Base-by-base conservation (phyloP, 805 yeast species). In the Lachancea lanzarotensis region DNA sequence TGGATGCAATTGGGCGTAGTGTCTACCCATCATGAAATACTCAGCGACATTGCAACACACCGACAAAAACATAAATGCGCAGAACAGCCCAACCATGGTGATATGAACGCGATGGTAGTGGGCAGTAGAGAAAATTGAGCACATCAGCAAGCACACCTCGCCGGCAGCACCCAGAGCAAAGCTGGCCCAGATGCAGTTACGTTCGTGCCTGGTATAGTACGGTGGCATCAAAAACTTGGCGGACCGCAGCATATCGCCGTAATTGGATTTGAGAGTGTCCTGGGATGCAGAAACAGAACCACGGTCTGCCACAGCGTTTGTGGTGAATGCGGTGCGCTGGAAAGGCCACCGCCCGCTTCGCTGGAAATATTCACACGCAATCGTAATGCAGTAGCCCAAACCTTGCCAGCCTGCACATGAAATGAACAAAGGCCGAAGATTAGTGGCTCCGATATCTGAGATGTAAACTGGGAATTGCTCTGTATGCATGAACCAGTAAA, bases 391-490 rank as follows among this genome's bases (percentile, higher is more conserved):
- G 51, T 78, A 85, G 53, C 85, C 79, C 3, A 85, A 66, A 12
- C 89, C 95, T 66, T 88, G 95, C 59, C 80, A 72, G 0, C 82
- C 86, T 1, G 86, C 71, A 54, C 95, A 82, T 15, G 83, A 67
- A 32, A 90, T 87, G 64, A 91, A 91, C 17, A 90, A 65, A 1
- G 95, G 95, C 60, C 89, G 84, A 40, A 88, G 68, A 53, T 80
- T 81, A 9, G 95, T 84, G 9, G 97, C 96, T 2, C 91, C 96
- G 41, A 90, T 76, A 57, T 90, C 86, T 2, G 95, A 84, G 40
- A 91, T 78, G 65, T 84, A 91, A 2, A 87, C 81, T 32, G 81
- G 76, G 30, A 65, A 55, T 51, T 72, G 78, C 3, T 65, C 48
- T 0, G 60, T 43, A 30, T 66, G 66, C 72, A 79, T 74, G 51